Evolutionary conservation across 1,284 basidiomycete genomes (phyloP).

Genomic region (Porodaedalea pini): DNA sequence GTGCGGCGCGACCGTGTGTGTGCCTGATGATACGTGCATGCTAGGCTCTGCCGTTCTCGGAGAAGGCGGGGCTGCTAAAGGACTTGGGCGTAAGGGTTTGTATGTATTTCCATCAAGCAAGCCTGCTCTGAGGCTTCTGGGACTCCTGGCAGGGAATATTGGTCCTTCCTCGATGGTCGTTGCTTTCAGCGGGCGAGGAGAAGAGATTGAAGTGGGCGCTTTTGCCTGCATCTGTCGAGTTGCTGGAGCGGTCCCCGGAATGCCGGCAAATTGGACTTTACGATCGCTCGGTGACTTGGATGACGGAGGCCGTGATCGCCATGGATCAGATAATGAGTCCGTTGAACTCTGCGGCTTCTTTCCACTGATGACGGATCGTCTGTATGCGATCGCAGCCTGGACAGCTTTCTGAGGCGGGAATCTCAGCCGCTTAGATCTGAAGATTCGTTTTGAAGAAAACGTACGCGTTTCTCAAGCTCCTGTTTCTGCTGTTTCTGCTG

Average conservation of each 20-base stretch:
- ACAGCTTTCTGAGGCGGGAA: background rate
- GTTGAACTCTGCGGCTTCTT: background rate
- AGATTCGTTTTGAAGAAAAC: slow-evolving; percentile 29
- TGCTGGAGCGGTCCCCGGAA: background rate
- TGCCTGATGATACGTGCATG: background rate
- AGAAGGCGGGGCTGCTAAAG: slow-evolving; percentile 1
- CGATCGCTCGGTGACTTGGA: slow-evolving; percentile 3
- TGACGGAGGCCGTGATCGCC: slow-evolving; percentile 15
- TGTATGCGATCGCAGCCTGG: slow-evolving; percentile 5
- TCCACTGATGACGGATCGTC: slow-evolving; percentile 9
- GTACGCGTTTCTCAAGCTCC: slow-evolving; percentile 21
- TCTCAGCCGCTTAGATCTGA: background rate
- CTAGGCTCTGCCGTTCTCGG: background rate
- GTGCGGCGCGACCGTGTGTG: background rate
- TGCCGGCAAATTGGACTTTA: slow-evolving; percentile 11
- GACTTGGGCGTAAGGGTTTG: slow-evolving; percentile 5
- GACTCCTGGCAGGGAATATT: too few species aligned
- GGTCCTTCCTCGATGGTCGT: too few species aligned
- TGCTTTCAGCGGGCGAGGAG: slow-evolving; percentile 3
- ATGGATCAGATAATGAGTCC: background rate
- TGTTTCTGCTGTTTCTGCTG: slow-evolving; percentile 36
- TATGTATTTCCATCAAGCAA: background rate
- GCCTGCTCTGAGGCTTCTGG: background rate
- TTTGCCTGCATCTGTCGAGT: background rate
- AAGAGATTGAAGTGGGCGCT: slow-evolving; percentile 2